phyloP scores from a whole-genome alignment of 2,329 filamentous ascomycete species.

The Alternaria rosae region DNA sequence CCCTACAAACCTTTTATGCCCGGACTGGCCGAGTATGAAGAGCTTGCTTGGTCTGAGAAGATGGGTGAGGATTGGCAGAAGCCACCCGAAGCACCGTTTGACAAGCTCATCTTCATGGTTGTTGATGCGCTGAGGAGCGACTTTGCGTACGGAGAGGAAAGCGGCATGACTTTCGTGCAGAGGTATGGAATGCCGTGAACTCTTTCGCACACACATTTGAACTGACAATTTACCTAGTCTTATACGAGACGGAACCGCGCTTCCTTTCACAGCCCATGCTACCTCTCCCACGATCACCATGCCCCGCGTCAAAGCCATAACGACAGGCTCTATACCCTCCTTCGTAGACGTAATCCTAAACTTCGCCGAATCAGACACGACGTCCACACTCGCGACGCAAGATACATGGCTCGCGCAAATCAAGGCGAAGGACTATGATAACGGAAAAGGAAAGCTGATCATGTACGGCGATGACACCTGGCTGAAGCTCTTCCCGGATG shows the following conservation, averaged over 20 bases:
- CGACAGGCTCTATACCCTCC: constrained; percentile 96
- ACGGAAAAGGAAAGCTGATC: constrained; percentile 69
- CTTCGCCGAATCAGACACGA: constrained; percentile 91
- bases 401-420: constrained; percentile 98
- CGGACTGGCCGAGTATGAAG: constrained; percentile 76
- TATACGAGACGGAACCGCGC: constrained; percentile 80
- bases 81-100: constrained; percentile 73
- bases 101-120: constrained; percentile 95
- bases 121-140: constrained; percentile 90
- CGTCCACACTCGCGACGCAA: constrained; percentile 84
- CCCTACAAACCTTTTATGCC: constrained; percentile 95
- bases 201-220: not conserved
- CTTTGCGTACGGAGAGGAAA: constrained; percentile 84
- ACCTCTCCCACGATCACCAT: constrained; percentile 98
- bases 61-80: constrained; percentile 46
- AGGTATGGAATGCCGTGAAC: constrained; percentile 60
- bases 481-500: constrained; percentile 92
- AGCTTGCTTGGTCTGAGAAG: constrained; percentile 57
- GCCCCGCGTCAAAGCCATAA: constrained; percentile 96
- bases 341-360: constrained; percentile 98
- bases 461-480: constrained; percentile 99
- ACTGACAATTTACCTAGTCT: constrained; percentile 62
- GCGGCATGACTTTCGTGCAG: constrained; percentile 88
- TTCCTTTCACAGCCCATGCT: constrained; percentile 95
- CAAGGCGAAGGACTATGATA: constrained; percentile 64